Evolutionary conservation across 306 rosid genomes (phyloP).

Genomic region (Prunus armeniaca): DNA sequence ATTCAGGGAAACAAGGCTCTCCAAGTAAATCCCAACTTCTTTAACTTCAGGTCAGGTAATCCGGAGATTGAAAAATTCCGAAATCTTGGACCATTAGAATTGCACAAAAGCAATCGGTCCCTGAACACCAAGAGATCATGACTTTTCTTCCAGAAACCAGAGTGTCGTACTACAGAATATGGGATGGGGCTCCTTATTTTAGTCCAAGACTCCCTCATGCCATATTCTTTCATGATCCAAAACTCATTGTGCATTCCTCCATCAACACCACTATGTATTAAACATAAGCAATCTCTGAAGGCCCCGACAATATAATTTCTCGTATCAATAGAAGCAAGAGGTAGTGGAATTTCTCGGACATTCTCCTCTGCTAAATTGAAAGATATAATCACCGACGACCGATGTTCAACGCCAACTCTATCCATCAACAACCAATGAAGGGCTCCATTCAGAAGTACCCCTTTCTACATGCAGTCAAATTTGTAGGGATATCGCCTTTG

Average conservation of each 20-base stretch:
- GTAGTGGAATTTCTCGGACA: not conserved
- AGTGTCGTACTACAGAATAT: not conserved
- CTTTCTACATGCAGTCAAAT: not conserved
- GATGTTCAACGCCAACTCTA: not conserved
- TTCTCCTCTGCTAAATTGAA: not conserved
- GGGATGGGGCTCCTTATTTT: not conserved
- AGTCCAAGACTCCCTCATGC: not conserved
- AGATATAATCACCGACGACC: not conserved
- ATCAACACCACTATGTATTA: not conserved
- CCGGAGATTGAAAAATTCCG: not conserved
- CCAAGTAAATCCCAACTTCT: not conserved
- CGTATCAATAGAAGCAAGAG: not conserved
- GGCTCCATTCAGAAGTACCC: not conserved
- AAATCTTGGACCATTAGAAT: not conserved
- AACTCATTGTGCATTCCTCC: not conserved
- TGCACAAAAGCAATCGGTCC: not conserved
- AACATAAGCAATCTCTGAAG: not conserved
- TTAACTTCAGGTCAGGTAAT: not conserved
- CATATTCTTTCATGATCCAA: slow-evolving; percentile 13
- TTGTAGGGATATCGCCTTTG: not conserved
- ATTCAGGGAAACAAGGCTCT: not conserved
- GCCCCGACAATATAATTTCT: not conserved
- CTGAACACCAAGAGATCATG: not conserved
- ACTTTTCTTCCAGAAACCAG: not conserved
- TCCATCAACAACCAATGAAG: slow-evolving; percentile 3